These are phyloP conservation scores for Globisporangium irregulare DNA, from an alignment of 352 stramenopile species.

Conservation along the genomic window DNA sequence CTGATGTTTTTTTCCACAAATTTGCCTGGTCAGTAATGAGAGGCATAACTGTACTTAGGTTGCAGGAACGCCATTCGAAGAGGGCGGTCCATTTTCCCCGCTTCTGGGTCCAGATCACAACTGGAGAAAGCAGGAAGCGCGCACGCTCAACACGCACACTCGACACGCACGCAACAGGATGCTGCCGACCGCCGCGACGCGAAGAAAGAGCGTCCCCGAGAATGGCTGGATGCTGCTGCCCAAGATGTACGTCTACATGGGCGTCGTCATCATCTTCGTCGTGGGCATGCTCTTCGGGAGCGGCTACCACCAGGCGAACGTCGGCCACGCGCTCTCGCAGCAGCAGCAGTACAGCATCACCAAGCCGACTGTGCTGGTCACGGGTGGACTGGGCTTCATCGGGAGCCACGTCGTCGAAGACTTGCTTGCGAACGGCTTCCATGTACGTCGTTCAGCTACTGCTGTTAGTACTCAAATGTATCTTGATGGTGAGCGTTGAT, in stretches of 20 bases:
- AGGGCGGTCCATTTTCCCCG: slow-evolving; percentile 4
- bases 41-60: too few relatives aligned
- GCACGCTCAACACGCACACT: background rate
- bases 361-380: slow-evolving; percentile 71
- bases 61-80: too few relatives aligned
- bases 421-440: slow-evolving; percentile 68
- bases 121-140: background rate
- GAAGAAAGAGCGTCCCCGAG: slow-evolving; percentile 28
- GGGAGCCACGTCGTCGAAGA: slow-evolving; percentile 85
- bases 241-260: slow-evolving; percentile 69
- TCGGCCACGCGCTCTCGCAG: slow-evolving; percentile 21
- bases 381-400: slow-evolving; percentile 80
- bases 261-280: slow-evolving; percentile 59
- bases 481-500: background rate
- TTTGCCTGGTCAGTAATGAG: too few relatives aligned
- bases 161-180: slow-evolving; percentile 7
- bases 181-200: slow-evolving; percentile 27
- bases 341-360: slow-evolving; percentile 29
- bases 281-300: slow-evolving; percentile 64
- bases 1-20: too few relatives aligned
- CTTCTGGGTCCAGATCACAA: background rate
- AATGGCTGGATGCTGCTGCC: slow-evolving; percentile 73
- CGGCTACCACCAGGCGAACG: slow-evolving; percentile 50
- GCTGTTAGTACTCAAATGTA: background rate
- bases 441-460: slow-evolving; percentile 34